A percentile compares a stretch with the other conserved stretches of the same genome.
Evolutionary conservation across 2,329 filamentous ascomycete species (phyloP).

Genomic region (Coniochaeta ligniaria): DNA sequence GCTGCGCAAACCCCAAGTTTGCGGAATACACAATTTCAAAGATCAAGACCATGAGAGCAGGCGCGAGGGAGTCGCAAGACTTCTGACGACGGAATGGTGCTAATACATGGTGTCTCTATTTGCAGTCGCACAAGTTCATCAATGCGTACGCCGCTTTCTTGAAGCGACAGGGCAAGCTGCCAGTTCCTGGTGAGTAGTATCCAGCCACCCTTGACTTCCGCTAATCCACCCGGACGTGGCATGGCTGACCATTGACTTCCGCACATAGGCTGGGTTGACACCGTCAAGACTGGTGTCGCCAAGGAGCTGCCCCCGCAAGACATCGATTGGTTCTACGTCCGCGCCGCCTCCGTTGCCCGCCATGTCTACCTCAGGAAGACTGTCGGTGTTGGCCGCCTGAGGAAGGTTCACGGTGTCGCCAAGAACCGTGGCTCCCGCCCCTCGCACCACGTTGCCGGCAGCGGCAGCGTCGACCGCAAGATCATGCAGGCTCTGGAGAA

Average conservation of each 20-base stretch:
- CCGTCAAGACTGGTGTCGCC: constrained; percentile 94
- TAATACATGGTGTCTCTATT: constrained; percentile 45
- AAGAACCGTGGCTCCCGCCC: constrained; percentile 95
- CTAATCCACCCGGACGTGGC: not conserved
- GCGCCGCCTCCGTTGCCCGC: constrained; percentile 89
- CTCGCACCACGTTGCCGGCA: constrained; percentile 92
- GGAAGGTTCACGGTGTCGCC: constrained; percentile 90
- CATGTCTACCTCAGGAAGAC: constrained; percentile 99
- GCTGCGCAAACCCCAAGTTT: not conserved
- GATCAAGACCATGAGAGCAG: constrained; percentile 45
- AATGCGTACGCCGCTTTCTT: constrained; percentile 78
- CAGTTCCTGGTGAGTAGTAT: constrained; percentile 72
- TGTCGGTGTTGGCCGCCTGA: constrained; percentile 94
- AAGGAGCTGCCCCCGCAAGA: constrained; percentile 98
- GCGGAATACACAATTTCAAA: constrained; percentile 14
- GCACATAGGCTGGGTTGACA: constrained; percentile 86
- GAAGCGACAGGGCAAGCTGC: constrained; percentile 91
- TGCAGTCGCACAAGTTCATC: constrained; percentile 83
- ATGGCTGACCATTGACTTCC: not conserved
- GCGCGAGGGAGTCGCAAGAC: constrained; percentile 67
- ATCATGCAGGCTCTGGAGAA: constrained; percentile 96
- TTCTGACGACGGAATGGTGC: constrained; percentile 68
- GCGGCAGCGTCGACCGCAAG: constrained; percentile 94
- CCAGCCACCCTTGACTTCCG: constrained; percentile 2
- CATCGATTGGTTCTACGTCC: constrained; percentile 92